Evolutionary conservation across 2,329 filamentous ascomycete species (phyloP).

Genomic region (Akanthomyces uredinophilus): DNA sequence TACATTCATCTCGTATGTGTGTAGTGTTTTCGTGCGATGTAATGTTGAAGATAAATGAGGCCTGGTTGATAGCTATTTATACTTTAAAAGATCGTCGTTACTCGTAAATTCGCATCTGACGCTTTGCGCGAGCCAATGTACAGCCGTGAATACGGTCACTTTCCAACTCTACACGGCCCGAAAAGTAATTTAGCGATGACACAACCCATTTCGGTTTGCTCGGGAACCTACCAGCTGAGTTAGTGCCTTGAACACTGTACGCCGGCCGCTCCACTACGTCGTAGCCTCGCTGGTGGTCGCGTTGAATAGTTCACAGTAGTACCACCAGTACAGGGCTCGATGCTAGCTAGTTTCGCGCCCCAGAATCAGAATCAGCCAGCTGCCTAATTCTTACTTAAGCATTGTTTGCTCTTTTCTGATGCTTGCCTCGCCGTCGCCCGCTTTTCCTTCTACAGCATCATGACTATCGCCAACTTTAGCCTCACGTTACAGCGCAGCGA

Average conservation of each 20-base stretch:
- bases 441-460: background rate
- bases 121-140: background rate
- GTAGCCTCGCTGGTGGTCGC: background rate
- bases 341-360: background rate
- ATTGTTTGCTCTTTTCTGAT: background rate
- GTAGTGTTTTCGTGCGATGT: too few relatives aligned
- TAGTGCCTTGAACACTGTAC: background rate
- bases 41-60: background rate
- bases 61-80: background rate
- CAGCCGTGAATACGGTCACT: background rate
- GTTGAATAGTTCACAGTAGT: background rate
- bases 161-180: background rate
- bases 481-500: background rate
- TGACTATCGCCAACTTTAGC: background rate
- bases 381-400: background rate
- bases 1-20: background rate
- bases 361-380: background rate
- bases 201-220: background rate
- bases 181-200: background rate
- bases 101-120: background rate
- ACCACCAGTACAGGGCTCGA: conserved; percentile 4
- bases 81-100: background rate
- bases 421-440: background rate
- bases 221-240: background rate
- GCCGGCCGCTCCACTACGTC: background rate